Evolutionary conservation across 805 yeast genomes (phyloP), one percentile per base, ranked within the genome.

Genomic region (Candida takata): DNA sequence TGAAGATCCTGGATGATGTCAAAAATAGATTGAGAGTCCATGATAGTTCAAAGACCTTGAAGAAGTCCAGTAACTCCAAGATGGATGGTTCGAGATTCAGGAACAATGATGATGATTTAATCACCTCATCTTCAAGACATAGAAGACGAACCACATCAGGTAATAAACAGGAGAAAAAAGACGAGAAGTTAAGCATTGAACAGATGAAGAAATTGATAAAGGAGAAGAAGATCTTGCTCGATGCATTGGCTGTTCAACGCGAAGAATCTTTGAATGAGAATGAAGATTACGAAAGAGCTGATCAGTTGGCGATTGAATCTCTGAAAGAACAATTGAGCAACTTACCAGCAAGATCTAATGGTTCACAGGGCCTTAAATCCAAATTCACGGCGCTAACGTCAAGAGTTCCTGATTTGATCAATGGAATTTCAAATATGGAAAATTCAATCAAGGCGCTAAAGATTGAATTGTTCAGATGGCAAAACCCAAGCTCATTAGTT

Each of bases 181-280:
- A 29, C 13, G 40, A 43, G n/a, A 44, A 47, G 18, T 26, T 50
- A 14, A 19, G 45, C 3, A 60, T 79, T 32, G 74, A 71, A 3
- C 77, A 74, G 12, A 65, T 87, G 53, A 77, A 76, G 49, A 84
- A 81, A 48, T 57, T 68, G 44, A 73, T 87, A 32, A 75, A 74
- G 33, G 95, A 88, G 53, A 85, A 84, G 67, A 73, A 75, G 49
- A 80, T 83, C 36, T 49, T 85, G 32, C 74, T 83, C 10, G 74
- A 76, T 53, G 58, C 54, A 27, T 60, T 66, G 29, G 55, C 58
- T 10, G 55, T 52, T 13, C 58, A 58, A 17, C 53, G 56, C 8
- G 55, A 51, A 12, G 55, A 48, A 7, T 47, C 56, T 8, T 55
- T 49, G 8, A 69, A 60, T 6, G 67, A 68, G 15, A 72, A 67